Base-by-base conservation (phyloP, 2,329 filamentous ascomycete species). In the Aspergillus transmontanensis region DNA sequence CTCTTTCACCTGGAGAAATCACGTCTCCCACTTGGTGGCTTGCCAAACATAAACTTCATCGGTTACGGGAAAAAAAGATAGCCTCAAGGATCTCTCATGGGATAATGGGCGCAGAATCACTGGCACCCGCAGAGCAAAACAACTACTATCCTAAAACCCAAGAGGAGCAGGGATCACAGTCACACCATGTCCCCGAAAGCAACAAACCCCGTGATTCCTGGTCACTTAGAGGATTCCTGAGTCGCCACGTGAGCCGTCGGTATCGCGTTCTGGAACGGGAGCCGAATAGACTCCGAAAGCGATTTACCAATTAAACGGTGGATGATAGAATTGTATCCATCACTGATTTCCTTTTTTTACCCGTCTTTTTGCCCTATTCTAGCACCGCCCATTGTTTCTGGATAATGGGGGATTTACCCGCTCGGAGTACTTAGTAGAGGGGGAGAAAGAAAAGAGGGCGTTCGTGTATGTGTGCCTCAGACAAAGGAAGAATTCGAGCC, bases 231-330 rank as follows among this genome's bases (percentile, higher is more conserved):
- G 70, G 67, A 46, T 66, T 75, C 21, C 60, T 75, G 45, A 66
- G 67, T 39, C 69, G 73, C 23, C 68, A 69, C 55, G 66, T 68
- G 54, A 74, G 69, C 57, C 69, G 68, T 53, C 71, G 69, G 46
- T 75, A 75, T 69, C 69, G 71, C 28, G 67, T 72, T 50, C 67
- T 75, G 54, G 73, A 75, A 59, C 68, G 71, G 59, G 73, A 75
- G 61, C 71, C 73, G 55, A 74, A 73, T 57, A 68, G 73, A 43
- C 64, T 75, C 61, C 63, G 72, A 56, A 75, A 75, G 64, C 70
- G 72, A 46, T 65, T 56, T 23, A 64, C 64, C 43, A 62, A 63
- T 54, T 67, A 63, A 58, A n/a, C 32, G 34, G 16, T 50, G 36
- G 34, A n/a, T 23, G 14, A 34, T 28, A 46, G n/a, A 51, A 48